Evolutionary conservation across 1,139 yeast genomes (phyloP), one percentile per base, ranked within the genome.

Genomic region (Debaryomyces sp.): DNA sequence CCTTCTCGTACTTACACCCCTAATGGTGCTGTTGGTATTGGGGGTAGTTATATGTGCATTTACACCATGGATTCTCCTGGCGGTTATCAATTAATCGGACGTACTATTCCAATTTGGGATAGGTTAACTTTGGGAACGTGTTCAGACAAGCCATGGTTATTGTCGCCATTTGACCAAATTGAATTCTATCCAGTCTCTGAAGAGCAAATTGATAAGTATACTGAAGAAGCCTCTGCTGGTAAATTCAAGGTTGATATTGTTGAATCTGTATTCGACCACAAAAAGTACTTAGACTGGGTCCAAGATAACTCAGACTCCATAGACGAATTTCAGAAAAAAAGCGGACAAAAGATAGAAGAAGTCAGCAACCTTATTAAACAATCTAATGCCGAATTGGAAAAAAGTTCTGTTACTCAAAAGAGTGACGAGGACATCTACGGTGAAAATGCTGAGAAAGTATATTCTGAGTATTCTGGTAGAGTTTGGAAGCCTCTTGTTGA

Each of bases 1-100:
- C 99, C 99, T 26, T 89, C 97, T 15, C 84, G 99, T 76, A 90
- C 97, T 1, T 90, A 79, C 73, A 94, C 99, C 3, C 97, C 97
- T 39, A 89, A 90, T 63, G 99, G 98, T 58, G 88, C 95, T 34
- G 98, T 94, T 55, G 99, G 99, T 62, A 86, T 94, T 66, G 99
- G 98, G 56, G 98, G 98, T 58, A 90, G 87, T 86, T 94, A 91
- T 77, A 91, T 92, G 97, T 92, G 98, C 75, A 92, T 94, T 59
- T 94, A 94, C 70, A 91, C 98, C 41, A 91, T 92, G 92, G 97
- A 92, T 60, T 89, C 97, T 23, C 99, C 99, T 46, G 99, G 99
- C 70, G 99, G 99, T 27, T 94, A 94, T 70, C 98, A 92, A 73
- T 80, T 94, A 60, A 94, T 91, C 54, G 99, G 98, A 50, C 83